Evolutionary conservation across 106 monocot genomes (phyloP), one percentile per base, ranked within the genome.

Genomic region (Amphibolis antarctica): DNA sequence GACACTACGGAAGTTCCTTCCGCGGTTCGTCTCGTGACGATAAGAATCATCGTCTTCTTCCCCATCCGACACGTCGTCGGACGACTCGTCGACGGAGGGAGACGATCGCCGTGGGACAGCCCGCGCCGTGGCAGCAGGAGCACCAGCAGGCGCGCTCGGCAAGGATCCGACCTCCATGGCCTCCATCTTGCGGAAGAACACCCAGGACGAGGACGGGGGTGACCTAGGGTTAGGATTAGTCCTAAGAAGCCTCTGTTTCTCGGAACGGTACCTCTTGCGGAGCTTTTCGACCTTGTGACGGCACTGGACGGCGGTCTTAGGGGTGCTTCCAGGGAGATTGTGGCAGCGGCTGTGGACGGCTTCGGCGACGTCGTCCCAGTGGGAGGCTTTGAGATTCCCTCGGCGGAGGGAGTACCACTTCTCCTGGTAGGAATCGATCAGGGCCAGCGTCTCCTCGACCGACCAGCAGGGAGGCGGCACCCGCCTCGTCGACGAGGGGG

Each of bases 211-310:
- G 47, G 71, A 29, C 6, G 79, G 68, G 46, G 70, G 72, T 7
- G 55, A 28, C 29, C 28, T 29, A 57, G 42, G 60, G 42, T 61
- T 61, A 42, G 45, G 76, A 77, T 49, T 43, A 60, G 20, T 47
- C 20, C 45, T 19, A 54, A 82, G 70, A 5, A 79, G 67, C 10
- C 84, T 65, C 29, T 61, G 58, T 21, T 74, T 70, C 72, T 96
- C 96, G 44, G 89, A 69, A 43, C 96, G 76, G 76, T 82, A 90
- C 9, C 94, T 70, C 76, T 96, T 96, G 42, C 96, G 83, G 69
- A 96, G 96, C 80, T 96, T 96, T 86, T 96, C 96, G 71, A 96
- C 71, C 76, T 96, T 96, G 78, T 96, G 96, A 31, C 96, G 86
- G 77, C 96, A 96, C 90, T 96, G 96, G 65, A 96, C 82, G 50